Percentiles rank a stretch among this genome's conserved stretches.
Conservation (phyloP, 176 grass and related monocot species). For the Calamus simplicifolius region DNA sequence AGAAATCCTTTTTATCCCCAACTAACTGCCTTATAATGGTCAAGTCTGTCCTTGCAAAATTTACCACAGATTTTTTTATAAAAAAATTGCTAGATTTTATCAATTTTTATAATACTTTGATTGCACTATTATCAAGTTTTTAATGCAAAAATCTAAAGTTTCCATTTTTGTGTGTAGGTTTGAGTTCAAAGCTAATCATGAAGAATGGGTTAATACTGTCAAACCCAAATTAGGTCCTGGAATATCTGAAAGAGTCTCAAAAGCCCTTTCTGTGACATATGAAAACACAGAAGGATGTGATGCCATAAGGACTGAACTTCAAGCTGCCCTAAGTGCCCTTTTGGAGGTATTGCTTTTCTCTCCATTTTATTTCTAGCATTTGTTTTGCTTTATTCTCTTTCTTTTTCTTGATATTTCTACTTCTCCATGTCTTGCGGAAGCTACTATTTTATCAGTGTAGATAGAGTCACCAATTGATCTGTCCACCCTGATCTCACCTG, state of each 20-base stretch:
- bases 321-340: conserved; percentile 37
- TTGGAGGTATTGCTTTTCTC: conserved; percentile 33
- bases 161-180: conserved; percentile 29
- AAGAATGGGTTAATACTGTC: conserved; percentile 48
- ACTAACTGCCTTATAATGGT: no score
- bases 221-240: conserved; percentile 72
- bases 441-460: no score
- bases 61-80: no score
- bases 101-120: not conserved
- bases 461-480: no score
- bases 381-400: not conserved
- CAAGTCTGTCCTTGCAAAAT: no score
- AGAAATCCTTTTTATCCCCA: no score
- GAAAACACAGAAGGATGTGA: conserved; percentile 35
- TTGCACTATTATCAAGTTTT: conserved; percentile 1
- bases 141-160: not conserved
- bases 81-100: no score
- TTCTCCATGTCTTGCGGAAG: no score
- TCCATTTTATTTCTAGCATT: not conserved
- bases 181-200: conserved; percentile 84
- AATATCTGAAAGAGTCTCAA: conserved; percentile 46
- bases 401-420: no score
- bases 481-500: no score
- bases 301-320: conserved; percentile 45
- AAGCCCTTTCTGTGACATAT: conserved; percentile 40